Conservation (phyloP, 192 early-diverging fungal species). For the Coemansia sp. region DNA sequence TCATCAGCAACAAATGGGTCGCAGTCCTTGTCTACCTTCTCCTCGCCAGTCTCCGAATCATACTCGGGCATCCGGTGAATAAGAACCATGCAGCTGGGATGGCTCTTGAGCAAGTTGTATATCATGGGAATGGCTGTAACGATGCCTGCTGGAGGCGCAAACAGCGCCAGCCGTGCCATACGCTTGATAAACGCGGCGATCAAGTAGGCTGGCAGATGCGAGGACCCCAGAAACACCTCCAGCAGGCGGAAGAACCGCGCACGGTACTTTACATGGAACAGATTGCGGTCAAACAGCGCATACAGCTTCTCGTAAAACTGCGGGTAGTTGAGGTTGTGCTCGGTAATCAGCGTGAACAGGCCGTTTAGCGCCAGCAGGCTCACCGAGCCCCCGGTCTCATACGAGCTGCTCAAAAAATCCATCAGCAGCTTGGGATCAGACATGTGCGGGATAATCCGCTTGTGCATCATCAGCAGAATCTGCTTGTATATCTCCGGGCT, state of each 20-base stretch:
- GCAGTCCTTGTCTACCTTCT: constrained; percentile 13
- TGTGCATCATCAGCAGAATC: constrained; percentile 79
- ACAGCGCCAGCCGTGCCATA: constrained; percentile 77
- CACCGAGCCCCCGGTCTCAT: constrained; percentile 83
- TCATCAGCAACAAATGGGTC: constrained; percentile 56
- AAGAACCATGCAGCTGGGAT: constrained; percentile 83
- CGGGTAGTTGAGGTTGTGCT: constrained; percentile 97
- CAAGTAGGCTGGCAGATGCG: constrained; percentile 83
- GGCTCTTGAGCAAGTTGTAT: constrained; percentile 88
- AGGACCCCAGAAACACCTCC: constrained; percentile 84
- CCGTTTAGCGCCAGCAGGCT: constrained; percentile 93
- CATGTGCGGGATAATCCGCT: constrained; percentile 87
- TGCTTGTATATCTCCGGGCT: constrained; percentile 74
- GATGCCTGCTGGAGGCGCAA: constrained; percentile 81
- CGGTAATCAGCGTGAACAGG: constrained; percentile 90
- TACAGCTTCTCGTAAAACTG: constrained; percentile 96
- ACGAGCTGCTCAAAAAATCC: constrained; percentile 90
- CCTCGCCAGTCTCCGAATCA: constrained; percentile 45
- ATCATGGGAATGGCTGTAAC: constrained; percentile 86
- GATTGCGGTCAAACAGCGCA: constrained; percentile 79
- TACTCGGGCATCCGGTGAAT: constrained; percentile 69
- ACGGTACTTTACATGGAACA: constrained; percentile 93
- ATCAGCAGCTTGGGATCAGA: constrained; percentile 73
- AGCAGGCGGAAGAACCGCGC: constrained; percentile 92
- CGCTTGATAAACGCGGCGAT: constrained; percentile 93